Evolutionary conservation across 202 grass and related monocot genomes (phyloP), one percentile per base, ranked within the genome.

Genomic region (Schoenoplectus tabernaemontani): DNA sequence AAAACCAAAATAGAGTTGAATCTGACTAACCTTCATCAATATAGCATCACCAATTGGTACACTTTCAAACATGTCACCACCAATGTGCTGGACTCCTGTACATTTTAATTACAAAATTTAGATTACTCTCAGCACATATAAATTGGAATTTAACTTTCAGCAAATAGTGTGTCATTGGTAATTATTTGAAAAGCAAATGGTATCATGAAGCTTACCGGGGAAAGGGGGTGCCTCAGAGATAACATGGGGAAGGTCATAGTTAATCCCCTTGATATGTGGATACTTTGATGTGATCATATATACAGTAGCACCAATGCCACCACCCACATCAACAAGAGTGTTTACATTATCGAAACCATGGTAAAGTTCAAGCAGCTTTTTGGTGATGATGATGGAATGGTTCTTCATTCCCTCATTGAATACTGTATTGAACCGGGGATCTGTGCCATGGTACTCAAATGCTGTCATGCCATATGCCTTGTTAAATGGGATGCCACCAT

Each of bases 351-450:
- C 57, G 69, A 96, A 96, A 15, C 89, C 92, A 4, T 59, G 64
- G 87, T 92, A 96, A 65, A 88, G 36, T 10, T 97, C 87, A 9
- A 97, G 87, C 0, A 97, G 86, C 86, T 93, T 97, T 87, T 93
- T 91, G 67, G 87, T 92, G 85, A 90, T 84, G 83, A 96, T 91
- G 62, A 83, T 59, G 3, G 81, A 85, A 84, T 97, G 88, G 26
- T 91, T 89, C 85, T 91, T 97, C 93, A 93, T 97, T 3, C 88
- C 93, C 50, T 97, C 93, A 72, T 97, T 97, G 90, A 97, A 97
- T 9, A 93, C 90, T 59, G 76, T 84, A 82, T 97, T 97, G 90
- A 97, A 97, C 70, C 91, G 87, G 0, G 93, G 60, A 74, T 97
- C 91, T 0, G 81, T 90, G 76, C 91, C 89, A 54, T 93, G 87